Evolutionary conservation across 805 yeast species (phyloP), one percentile per base, ranked within the genome.

Genomic region (Pichia nakasei): DNA sequence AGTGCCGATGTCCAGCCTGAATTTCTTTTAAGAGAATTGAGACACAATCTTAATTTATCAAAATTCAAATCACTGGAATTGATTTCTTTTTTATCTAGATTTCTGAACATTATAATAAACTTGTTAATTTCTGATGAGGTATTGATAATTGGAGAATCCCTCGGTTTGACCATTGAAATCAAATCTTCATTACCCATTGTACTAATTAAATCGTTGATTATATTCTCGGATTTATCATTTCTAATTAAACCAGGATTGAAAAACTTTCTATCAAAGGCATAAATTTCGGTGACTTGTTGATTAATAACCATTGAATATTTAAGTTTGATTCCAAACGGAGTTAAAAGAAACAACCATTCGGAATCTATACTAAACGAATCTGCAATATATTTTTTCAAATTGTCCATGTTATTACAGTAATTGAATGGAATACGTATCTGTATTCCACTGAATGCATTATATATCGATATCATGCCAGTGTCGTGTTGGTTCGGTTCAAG

Each of bases 311-410:
- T 69, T 54, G 67, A 69, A 56, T 66, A 73, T 57, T 74, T 78
- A 49, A 83, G 64, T 52, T 74, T 77, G 38, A 76, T 69, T 0
- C 89, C 89, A 57, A 73, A 79, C 1, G 87, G 76, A 3, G 87
- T 71, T 33, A 83, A 60, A 13, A 83, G 62, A 50, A 82, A 68
- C 36, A 72, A 51, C 41, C 70, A 68, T 22, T 60, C 65, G 1
- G 51, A 31, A 0, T 73, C 68, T 2, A 75, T 72, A 36, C 53
- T 52, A 58, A 75, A 68, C 34, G 67, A 61, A 4, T 61, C 57
- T 7, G 66, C 46, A 19, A 75, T 65, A 49, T 64, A 70, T 24
- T 55, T 61, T 48, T 67, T 70, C 27, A 76, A 55, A 20, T 69
- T 64, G 35, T 72, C 73, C 40, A 72, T 49, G 4, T 66, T 59